phyloP scores from a whole-genome alignment of 148 eudicot genomes.

The Fallopia convolvulus region DNA sequence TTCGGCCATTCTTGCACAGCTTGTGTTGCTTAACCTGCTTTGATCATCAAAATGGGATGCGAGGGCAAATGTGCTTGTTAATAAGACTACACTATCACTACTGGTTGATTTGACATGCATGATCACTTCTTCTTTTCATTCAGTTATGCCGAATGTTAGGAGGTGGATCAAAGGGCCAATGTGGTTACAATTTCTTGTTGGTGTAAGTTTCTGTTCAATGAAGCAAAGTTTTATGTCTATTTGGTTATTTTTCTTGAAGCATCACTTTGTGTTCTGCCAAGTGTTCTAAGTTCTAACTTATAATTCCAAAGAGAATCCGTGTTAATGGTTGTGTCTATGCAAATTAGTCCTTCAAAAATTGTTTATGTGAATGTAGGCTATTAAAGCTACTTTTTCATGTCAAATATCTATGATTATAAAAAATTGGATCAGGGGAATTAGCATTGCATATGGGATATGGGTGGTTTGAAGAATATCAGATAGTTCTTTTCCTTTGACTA shows the following conservation, averaged over 20 bases:
- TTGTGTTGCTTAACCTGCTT: neutral
- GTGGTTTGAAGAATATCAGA: neutral
- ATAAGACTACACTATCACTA: neutral
- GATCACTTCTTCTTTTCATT: neutral
- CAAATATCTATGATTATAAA: neutral
- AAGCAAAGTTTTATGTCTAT: neutral
- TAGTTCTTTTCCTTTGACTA: neutral
- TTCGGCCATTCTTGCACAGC: neutral
- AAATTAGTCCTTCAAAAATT: neutral
- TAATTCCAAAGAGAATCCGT: neutral
- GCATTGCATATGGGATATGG: neutral
- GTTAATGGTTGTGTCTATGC: no score
- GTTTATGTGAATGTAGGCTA: slow-evolving; percentile 8
- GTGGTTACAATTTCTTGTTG: slow-evolving; percentile 92
- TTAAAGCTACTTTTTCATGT: neutral
- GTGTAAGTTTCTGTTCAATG: slow-evolving; percentile 42
- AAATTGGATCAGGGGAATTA: neutral
- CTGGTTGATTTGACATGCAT: neutral
- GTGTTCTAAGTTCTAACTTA: neutral
- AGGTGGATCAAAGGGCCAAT: slow-evolving; percentile 80
- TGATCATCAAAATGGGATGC: neutral
- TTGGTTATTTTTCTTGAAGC: neutral
- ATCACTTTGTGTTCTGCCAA: neutral
- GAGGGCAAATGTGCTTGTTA: neutral
- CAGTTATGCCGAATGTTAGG: slow-evolving; percentile 84